Evolutionary conservation across 768 basidiomycete genomes (phyloP), one percentile per base, ranked within the genome.

Genomic region (Suillus clintonianus): DNA sequence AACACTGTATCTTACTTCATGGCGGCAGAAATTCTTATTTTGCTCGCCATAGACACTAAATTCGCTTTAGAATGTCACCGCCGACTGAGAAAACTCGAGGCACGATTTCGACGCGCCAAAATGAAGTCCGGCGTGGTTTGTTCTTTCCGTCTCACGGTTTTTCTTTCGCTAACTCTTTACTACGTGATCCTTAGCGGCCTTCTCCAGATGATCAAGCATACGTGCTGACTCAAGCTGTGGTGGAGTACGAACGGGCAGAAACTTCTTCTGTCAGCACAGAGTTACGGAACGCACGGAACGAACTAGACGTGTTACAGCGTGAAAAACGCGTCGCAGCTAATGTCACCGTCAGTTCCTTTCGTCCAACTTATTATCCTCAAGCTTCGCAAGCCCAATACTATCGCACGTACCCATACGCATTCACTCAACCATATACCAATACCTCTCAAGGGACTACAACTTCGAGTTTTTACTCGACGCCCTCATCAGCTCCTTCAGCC

Each of bases 201-300:
- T 84, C 84, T 17, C 86, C 85, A 8, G 85, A 85, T 69, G 84
- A 83, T 60, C 90, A 92, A 75, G 81, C 85, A 10, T 86, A 89
- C 69, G 76, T 83, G 41, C 79, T 93, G 19, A 82, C 87, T 7
- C 88, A 90, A 66, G 82, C 84, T 39, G 78, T 87, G 48, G 67
- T 91, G 55, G 92, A 93, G 60, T 75, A 80, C 0, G 91, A 93
- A 65, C 85, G 90, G 24, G 75, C 82, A 13, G 89, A 90, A 65
- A 86, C 84, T 13, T 78, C 86, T 1, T 71, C 78, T 60, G 71
- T 90, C 27, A 86, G 78, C 61, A 81, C 81, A 27, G 88, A 92
- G 67, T 76, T 92, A 58, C 86, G 89, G 61, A 80, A 80, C 41
- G 85, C 86, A 27, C 83, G 89, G 37, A 77, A 83, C 47, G 89